Base-by-base conservation (phyloP, 495 filamentous ascomycete species). In the Aspergillus hancockii region DNA sequence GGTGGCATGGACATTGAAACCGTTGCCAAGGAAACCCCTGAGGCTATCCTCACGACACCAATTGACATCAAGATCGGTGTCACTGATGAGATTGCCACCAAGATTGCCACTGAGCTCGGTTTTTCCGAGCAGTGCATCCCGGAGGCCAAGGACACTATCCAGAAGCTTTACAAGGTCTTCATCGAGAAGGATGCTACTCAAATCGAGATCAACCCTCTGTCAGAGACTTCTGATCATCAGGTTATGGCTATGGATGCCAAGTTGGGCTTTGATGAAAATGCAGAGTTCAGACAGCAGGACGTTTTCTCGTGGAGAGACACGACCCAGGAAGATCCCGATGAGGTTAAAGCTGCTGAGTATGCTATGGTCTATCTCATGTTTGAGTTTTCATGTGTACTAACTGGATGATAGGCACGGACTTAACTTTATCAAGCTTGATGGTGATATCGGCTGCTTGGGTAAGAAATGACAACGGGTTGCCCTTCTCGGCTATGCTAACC, bases 371-470 rank as follows among this genome's bases (percentile, higher is more conserved):
- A 34, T 41, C 18, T 34, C 40, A 25, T 14, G 14, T 34, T n/a
- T n/a, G 12, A n/a, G 49, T 14, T 32, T 8, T 40, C 30, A 9
- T 18, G 19, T 14, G 40, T 32, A 28, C 61, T 71, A 58, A 74
- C 60, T 62, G 52, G 43, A 18, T 13, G 30, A 53, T 58, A 84
- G 82, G 57, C 76, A 81, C 66, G 93, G 92, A 55, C 82, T 98
- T 55, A 98, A 98, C 85, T 98, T 98, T 82, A 98, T 98, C 84
- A 98, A 98, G 84, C 88, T 98, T 46, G 95, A 97, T 74, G 94
- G 94, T 72, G 94, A 98, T 75, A 98, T 98, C 73, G 94, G 94
- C 71, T 98, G 94, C 81, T 82, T 98, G 60, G 79, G 79, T 82
- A 71, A 59, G 69, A 36, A 49, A 18, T 22, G 7, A 21, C 52